Percentiles rank a stretch among this genome's conserved stretches.
Evolutionary conservation across 495 filamentous ascomycete genomes (phyloP).

Genomic region (Rostrohypoxylon terebratum): DNA sequence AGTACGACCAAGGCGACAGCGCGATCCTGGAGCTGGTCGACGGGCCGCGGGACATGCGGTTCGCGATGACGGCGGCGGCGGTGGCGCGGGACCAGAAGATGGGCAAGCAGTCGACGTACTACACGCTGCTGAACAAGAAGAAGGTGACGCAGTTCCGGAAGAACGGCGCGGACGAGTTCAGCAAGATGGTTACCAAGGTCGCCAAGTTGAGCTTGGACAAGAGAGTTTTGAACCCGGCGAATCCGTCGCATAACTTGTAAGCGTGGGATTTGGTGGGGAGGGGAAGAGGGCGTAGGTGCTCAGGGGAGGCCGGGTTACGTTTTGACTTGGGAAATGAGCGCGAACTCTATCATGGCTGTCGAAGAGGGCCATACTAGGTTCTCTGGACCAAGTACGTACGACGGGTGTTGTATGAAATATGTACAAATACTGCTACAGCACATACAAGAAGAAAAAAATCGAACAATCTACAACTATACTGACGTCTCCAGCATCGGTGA

Average conservation of each 20-base stretch:
- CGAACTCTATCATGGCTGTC: not conserved
- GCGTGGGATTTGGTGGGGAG: not conserved
- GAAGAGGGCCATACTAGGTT: not conserved
- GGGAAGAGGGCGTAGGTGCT: too few relatives aligned
- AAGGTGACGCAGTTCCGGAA: slow-evolving; percentile 87
- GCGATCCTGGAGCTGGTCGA: slow-evolving; percentile 98
- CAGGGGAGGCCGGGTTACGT: not conserved
- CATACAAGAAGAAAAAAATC: slow-evolving; percentile 29
- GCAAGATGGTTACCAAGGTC: slow-evolving; percentile 75
- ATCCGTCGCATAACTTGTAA: not conserved
- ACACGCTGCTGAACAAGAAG: slow-evolving; percentile 79
- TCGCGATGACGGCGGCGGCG: slow-evolving; percentile 87
- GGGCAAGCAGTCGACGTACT: slow-evolving; percentile 66
- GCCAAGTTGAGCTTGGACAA: slow-evolving; percentile 50
- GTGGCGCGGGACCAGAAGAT: slow-evolving; percentile 71
- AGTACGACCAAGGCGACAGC: slow-evolving; percentile 80
- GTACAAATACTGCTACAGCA: slow-evolving; percentile 29
- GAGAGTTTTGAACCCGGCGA: not conserved
- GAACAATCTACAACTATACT: slow-evolving; percentile 7
- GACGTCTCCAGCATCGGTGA: not conserved
- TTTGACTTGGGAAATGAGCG: not conserved
- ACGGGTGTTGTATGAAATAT: slow-evolving; percentile 25
- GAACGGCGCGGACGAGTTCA: slow-evolving; percentile 73
- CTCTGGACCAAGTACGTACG: not conserved
- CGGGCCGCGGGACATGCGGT: slow-evolving; percentile 93